Evolutionary conservation across 2,329 filamentous ascomycete species (phyloP).

Genomic region (Monosporascus sp.): DNA sequence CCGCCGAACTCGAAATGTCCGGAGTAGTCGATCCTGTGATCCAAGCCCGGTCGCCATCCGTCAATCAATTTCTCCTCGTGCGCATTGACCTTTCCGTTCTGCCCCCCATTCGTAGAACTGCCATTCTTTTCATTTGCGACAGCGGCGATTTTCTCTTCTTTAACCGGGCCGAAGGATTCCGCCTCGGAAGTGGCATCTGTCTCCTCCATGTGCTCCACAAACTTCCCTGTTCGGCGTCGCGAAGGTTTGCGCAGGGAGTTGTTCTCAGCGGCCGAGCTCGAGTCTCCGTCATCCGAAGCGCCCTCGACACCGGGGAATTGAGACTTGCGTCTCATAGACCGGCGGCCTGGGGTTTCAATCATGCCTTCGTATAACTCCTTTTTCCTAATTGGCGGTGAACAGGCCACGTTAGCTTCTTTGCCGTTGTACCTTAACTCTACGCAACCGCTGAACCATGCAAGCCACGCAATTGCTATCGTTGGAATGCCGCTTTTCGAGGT

Average conservation of each 20-base stretch:
- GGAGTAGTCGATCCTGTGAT: conserved; percentile 59
- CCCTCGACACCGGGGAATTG: conserved; percentile 36
- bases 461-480: no score
- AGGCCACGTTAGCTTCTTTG: conserved; percentile 1
- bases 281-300: conserved; percentile 45
- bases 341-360: conserved; percentile 51
- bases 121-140: conserved; percentile 8
- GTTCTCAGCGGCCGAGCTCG: conserved; percentile 41
- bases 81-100: conserved; percentile 26
- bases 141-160: conserved; percentile 17
- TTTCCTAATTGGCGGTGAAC: conserved; percentile 38
- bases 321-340: conserved; percentile 45
- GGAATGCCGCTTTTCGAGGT: no score
- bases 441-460: neutral
- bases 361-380: conserved; percentile 58
- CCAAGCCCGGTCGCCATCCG: conserved; percentile 54
- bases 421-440: neutral
- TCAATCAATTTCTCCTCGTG: conserved; percentile 37
- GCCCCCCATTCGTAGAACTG: conserved; percentile 23
- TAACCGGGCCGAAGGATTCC: conserved; percentile 24
- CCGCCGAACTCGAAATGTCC: conserved; percentile 81
- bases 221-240: conserved; percentile 45
- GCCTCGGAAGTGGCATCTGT: conserved; percentile 27
- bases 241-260: conserved; percentile 29
- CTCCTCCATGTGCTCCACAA: conserved; percentile 45